Conservation (phyloP, 495 filamentous ascomycete genomes). For the Cladorrhinum samala region DNA sequence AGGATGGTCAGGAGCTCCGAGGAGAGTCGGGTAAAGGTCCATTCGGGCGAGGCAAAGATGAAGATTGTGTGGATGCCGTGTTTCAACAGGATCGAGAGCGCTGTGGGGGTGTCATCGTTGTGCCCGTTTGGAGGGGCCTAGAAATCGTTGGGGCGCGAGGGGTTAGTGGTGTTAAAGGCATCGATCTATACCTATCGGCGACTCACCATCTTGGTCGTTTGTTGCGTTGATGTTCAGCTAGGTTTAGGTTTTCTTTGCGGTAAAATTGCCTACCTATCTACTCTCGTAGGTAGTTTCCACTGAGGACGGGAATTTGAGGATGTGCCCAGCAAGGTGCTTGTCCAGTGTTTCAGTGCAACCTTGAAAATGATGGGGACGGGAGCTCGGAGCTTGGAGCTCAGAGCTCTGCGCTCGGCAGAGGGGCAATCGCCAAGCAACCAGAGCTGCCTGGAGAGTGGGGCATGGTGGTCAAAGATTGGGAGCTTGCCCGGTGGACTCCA, state of each 20-base stretch:
- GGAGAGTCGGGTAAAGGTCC: conserved; percentile 56
- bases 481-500: neutral
- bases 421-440: neutral
- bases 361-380: no score
- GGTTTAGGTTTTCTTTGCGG: no score
- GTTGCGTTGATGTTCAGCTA: no score
- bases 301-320: no score
- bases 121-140: conserved; percentile 6
- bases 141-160: neutral
- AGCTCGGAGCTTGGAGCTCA: neutral
- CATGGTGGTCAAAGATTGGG: no score
- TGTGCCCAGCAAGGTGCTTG: no score
- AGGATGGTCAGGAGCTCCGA: conserved; percentile 54
- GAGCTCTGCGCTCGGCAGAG: no score
- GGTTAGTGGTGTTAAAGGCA: neutral
- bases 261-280: no score
- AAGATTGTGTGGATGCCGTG: conserved; percentile 71
- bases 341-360: no score
- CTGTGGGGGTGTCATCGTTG: conserved; percentile 26
- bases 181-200: neutral
- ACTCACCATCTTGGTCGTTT: conserved; percentile 1
- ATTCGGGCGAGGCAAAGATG: conserved; percentile 57
- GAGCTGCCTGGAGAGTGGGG: neutral
- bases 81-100: conserved; percentile 71
- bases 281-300: no score